Evolutionary conservation across 2,329 filamentous ascomycete genomes (phyloP).

Genomic region (Fusarium protoensiforme): DNA sequence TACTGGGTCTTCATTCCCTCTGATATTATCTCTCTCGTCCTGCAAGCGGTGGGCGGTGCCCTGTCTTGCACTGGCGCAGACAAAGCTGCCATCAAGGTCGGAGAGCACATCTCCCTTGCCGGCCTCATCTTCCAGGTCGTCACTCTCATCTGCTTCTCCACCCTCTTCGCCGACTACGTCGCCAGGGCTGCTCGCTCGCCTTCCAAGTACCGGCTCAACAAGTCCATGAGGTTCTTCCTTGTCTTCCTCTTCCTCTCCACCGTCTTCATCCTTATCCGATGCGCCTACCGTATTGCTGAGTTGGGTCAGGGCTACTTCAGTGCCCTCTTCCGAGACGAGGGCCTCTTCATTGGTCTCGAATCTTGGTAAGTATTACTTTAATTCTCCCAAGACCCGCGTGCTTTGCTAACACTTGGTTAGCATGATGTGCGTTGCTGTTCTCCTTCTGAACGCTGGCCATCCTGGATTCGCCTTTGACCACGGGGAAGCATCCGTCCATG

Average conservation of each 20-base stretch:
- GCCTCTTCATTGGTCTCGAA: constrained; percentile 41
- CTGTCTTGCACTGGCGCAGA: constrained; percentile 53
- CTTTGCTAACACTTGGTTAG: constrained; percentile 21
- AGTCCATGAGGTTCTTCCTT: constrained; percentile 60
- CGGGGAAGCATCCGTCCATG: neutral
- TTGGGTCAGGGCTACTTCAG: constrained; percentile 64
- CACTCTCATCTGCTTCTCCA: constrained; percentile 58
- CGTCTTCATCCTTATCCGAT: constrained; percentile 66
- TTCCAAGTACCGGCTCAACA: constrained; percentile 43
- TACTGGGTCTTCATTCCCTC: constrained; percentile 51
- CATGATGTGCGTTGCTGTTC: constrained; percentile 36
- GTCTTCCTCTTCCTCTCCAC: constrained; percentile 61
- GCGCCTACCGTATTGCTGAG: constrained; percentile 69
- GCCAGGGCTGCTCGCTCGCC: constrained; percentile 42
- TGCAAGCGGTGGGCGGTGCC: constrained; percentile 64
- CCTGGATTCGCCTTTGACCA: constrained; percentile 30
- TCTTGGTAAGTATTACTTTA: constrained; percentile 27
- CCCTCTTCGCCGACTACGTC: constrained; percentile 56
- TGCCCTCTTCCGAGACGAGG: constrained; percentile 38
- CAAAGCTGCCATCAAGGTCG: constrained; percentile 42
- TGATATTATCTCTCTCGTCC: constrained; percentile 61
- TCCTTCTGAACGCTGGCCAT: constrained; percentile 37
- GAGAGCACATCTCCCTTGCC: constrained; percentile 61
- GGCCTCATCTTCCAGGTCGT: constrained; percentile 64
- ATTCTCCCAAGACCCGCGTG: neutral